Evolutionary conservation across 202 grass and related monocot genomes (phyloP), one percentile per base, ranked within the genome.

Genomic region (Zoysia matrella): DNA sequence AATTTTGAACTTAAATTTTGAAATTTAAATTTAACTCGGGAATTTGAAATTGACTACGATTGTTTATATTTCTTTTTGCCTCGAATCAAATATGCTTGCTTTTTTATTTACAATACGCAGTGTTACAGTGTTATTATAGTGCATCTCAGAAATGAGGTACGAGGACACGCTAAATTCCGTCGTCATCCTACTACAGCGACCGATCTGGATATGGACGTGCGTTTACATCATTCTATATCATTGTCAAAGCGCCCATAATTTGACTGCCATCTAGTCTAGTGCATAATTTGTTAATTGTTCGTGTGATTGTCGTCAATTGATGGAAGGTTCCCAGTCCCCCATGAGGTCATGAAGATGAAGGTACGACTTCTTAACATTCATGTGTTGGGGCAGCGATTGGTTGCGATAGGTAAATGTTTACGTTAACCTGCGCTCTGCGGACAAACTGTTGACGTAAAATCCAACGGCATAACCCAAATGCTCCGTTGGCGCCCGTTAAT

Each of bases 101-200:
- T 36, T 1, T 36, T 36, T 36, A 36, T 36, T 36, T 36, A 36
- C 30, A 36, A 36, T 36, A 36, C 30, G 1, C 30, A 36, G 30
- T 36, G 30, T 36, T 1, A 36, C 30, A 36, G 1, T 36, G 30
- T 36, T 36, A 1, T 1, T 1, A 36, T 1, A 36, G 30, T 36
- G 30, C 30, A 36, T 36, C 30, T 36, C 30, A 36, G 1, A 36
- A 36, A 36, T 36, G 30, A 36, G 30, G 1, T 36, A 1, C 1
- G 30, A 36, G 1, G 30, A 36, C 30, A 53, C n/a, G 36, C 1
- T 68, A 70, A 44, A 52, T 70, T 16, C 47, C 3, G 8, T 12
- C 13, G 12, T 18, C 58, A 36, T 36, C 30, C 30, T 36, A 36
- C 18, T 55, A 87, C 15, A 78, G 67, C 60, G 60, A 87, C 45